Evolutionary conservation across 352 stramenopile genomes (phyloP).

Genomic region (Phytophthora meadii): DNA sequence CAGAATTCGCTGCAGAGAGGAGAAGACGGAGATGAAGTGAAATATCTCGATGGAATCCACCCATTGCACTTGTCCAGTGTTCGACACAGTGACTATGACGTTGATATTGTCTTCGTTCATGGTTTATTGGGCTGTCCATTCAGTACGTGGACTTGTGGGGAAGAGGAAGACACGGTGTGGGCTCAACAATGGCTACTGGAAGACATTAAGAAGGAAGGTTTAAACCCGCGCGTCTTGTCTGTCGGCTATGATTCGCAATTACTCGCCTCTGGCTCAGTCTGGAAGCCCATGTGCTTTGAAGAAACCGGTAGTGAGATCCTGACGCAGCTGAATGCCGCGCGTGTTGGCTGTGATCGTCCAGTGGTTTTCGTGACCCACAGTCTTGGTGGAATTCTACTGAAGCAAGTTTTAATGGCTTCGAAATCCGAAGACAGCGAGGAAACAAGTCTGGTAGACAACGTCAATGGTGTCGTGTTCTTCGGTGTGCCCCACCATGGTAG

Average conservation of each 20-base stretch:
- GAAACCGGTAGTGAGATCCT: conserved; percentile 74
- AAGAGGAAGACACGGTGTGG: conserved; percentile 69
- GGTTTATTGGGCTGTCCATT: conserved; percentile 81
- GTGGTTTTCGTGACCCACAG: conserved; percentile 89
- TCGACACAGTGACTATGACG: conserved; percentile 54
- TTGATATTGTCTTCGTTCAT: conserved; percentile 87
- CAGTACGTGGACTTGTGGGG: conserved; percentile 80
- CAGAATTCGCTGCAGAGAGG: conserved; percentile 36
- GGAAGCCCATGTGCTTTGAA: conserved; percentile 78
- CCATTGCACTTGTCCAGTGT: conserved; percentile 60
- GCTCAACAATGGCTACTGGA: conserved; percentile 71
- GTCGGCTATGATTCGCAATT: conserved; percentile 87
- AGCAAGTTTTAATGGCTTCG: conserved; percentile 80
- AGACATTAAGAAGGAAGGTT: conserved; percentile 62
- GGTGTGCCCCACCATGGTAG: conserved; percentile 83
- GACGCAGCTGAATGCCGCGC: conserved; percentile 62
- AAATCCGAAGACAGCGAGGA: conserved; percentile 14
- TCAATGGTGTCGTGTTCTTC: conserved; percentile 83
- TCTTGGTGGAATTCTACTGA: conserved; percentile 84
- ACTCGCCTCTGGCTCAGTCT: conserved; percentile 74
- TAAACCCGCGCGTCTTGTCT: conserved; percentile 74
- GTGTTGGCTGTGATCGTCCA: conserved; percentile 66
- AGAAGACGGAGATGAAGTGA: conserved; percentile 33
- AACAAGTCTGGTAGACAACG: conserved; percentile 56
- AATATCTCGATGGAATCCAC: conserved; percentile 77